These are phyloP conservation scores for Pezicula rhizophila DNA, from an alignment of 2,329 filamentous ascomycete genomes.

Conservation along the genomic window DNA sequence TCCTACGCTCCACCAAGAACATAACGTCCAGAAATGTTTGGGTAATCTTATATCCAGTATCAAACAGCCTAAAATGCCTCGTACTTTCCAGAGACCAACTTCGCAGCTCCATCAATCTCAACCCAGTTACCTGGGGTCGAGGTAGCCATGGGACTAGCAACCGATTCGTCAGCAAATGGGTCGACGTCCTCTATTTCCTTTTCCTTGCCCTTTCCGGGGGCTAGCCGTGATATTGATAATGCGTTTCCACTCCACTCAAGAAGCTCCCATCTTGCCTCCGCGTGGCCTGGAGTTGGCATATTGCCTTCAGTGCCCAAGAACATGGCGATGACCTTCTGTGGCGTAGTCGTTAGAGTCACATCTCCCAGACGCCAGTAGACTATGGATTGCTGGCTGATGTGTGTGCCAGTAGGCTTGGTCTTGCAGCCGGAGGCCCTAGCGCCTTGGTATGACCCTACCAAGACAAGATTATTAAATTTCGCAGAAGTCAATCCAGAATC, in stretches of 20 bases:
- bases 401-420: slow-evolving; percentile 74
- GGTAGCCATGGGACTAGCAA: slow-evolving; percentile 24
- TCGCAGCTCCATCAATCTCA: slow-evolving; percentile 58
- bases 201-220: slow-evolving; percentile 41
- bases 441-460: slow-evolving; percentile 67
- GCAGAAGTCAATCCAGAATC: slow-evolving; percentile 39
- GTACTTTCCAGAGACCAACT: slow-evolving; percentile 71
- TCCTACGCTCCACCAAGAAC: too few species aligned
- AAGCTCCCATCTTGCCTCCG: slow-evolving; percentile 81
- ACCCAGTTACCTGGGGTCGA: slow-evolving; percentile 48
- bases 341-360: slow-evolving; percentile 56
- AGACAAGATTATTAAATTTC: slow-evolving; percentile 66
- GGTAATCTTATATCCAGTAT: not conserved
- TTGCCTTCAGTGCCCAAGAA: slow-evolving; percentile 67
- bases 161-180: slow-evolving; percentile 62
- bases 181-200: slow-evolving; percentile 40
- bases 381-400: slow-evolving; percentile 68
- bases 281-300: slow-evolving; percentile 64
- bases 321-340: slow-evolving; percentile 75
- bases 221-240: slow-evolving; percentile 56
- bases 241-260: slow-evolving; percentile 43
- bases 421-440: slow-evolving; percentile 60
- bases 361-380: slow-evolving; percentile 80
- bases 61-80: slow-evolving; percentile 38
- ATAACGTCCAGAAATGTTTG: too few species aligned